phyloP scores from a whole-genome alignment of 306 rosid species.

The Lablab purpureus region DNA sequence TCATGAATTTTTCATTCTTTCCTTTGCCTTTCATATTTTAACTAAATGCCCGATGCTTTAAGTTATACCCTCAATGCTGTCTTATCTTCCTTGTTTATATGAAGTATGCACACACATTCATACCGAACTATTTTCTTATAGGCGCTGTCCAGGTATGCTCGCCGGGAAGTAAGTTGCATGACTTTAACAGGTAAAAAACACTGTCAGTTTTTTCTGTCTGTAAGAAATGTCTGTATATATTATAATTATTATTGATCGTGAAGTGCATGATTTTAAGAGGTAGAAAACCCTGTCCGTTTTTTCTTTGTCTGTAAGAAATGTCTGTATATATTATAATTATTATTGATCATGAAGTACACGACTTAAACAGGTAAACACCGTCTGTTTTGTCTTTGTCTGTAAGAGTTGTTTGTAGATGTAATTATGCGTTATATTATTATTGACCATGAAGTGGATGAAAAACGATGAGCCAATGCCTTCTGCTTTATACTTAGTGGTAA shows the following conservation, averaged over 20 bases:
- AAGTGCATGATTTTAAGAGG: slow-evolving; percentile 66
- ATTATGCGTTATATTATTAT: not conserved
- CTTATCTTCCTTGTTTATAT: slow-evolving; percentile 14
- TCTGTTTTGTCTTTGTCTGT: slow-evolving; percentile 3
- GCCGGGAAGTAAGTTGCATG: slow-evolving; percentile 80
- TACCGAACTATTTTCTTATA: slow-evolving; percentile 47
- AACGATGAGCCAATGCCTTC: slow-evolving; percentile 7
- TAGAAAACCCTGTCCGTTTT: slow-evolving; percentile 40
- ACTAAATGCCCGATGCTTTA: slow-evolving; percentile 17
- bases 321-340: not conserved
- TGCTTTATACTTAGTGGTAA: slow-evolving; percentile 25
- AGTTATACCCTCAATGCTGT: slow-evolving; percentile 8
- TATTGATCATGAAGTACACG: slow-evolving; percentile 22
- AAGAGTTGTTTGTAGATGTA: slow-evolving; percentile 15
- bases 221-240: not conserved
- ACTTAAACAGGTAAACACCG: slow-evolving; percentile 72
- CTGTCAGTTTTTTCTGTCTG: slow-evolving; percentile 10
- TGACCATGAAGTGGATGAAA: slow-evolving; percentile 29
- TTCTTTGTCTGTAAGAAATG: not conserved
- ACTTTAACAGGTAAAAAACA: slow-evolving; percentile 77
- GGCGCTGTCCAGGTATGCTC: slow-evolving; percentile 93
- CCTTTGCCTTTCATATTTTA: slow-evolving; percentile 27
- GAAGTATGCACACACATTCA: not conserved
- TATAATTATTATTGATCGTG: slow-evolving; percentile 8
- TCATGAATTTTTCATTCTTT: slow-evolving; percentile 24